Percentiles rank a stretch among this genome's conserved stretches.
These are phyloP conservation scores for Gossypium herbaceum DNA, from an alignment of 345 rosid species.

Conservation along the genomic window DNA sequence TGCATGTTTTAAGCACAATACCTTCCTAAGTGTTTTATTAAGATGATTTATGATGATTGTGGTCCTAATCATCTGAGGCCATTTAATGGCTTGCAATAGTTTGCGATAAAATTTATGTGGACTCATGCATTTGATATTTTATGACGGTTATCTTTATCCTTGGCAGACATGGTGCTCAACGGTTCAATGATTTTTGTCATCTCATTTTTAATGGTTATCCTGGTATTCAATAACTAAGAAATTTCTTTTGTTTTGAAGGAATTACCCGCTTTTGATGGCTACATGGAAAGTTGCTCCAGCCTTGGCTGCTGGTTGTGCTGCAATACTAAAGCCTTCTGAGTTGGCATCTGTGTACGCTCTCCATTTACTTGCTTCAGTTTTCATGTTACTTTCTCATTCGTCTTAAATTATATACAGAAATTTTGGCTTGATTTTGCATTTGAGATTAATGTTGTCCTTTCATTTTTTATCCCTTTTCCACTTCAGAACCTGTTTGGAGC, in stretches of 20 bases:
- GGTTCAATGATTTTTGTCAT: background rate
- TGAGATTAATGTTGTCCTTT: background rate
- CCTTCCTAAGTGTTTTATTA: background rate
- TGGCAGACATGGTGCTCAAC: background rate
- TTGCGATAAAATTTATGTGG: background rate
- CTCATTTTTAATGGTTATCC: background rate
- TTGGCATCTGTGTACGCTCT: constrained; percentile 72
- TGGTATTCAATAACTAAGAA: background rate
- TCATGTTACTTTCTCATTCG: constrained; percentile 9
- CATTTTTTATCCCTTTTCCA: background rate
- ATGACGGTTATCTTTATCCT: background rate
- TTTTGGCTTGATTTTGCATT: background rate
- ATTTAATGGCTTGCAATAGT: background rate
- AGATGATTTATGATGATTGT: background rate
- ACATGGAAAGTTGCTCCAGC: constrained; percentile 99
- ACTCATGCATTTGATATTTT: background rate
- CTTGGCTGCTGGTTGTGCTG: constrained; percentile 94
- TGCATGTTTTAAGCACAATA: background rate
- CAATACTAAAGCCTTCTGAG: constrained; percentile 87
- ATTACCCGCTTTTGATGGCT: constrained; percentile 94
- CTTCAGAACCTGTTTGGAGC: constrained; percentile 94
- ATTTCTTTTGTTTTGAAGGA: constrained; percentile 51
- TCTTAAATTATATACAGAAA: background rate
- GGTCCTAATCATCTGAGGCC: background rate
- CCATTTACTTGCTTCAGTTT: constrained; percentile 6